Evolutionary conservation across 345 rosid genomes (phyloP).

Genomic region (Citrus hindsii): DNA sequence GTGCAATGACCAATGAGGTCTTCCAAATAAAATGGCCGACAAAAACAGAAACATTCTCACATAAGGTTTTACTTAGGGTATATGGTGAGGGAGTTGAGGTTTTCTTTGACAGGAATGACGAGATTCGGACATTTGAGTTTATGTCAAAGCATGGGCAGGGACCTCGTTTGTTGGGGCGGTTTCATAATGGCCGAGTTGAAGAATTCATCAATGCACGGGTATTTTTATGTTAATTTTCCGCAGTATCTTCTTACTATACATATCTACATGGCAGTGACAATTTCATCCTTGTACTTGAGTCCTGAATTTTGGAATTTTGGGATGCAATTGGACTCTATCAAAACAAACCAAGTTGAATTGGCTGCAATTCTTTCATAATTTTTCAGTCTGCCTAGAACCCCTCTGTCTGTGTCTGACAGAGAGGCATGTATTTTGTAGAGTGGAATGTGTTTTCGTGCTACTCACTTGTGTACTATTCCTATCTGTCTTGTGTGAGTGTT

Average conservation of each 20-base stretch:
- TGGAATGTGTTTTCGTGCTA: neutral
- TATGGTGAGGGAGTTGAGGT: constrained; percentile 91
- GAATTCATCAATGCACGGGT: constrained; percentile 92
- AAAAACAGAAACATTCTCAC: constrained; percentile 25
- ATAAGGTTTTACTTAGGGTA: constrained; percentile 69
- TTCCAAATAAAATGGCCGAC: constrained; percentile 92
- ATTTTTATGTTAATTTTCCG: constrained; percentile 9
- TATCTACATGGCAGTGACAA: neutral
- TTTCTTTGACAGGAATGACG: constrained; percentile 74
- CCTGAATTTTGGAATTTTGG: neutral
- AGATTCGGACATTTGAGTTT: constrained; percentile 81
- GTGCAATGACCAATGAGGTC: constrained; percentile 94
- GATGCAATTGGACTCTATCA: neutral
- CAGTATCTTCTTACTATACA: neutral
- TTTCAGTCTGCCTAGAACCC: neutral
- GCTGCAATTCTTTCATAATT: neutral
- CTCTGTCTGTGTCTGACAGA: neutral
- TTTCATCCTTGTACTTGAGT: neutral
- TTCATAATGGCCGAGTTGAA: constrained; percentile 77
- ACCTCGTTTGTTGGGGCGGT: constrained; percentile 77
- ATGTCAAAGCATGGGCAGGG: constrained; percentile 90
- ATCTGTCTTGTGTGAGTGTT: neutral
- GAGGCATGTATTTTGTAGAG: neutral
- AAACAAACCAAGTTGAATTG: neutral
- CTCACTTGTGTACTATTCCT: neutral